Evolutionary conservation across 2,329 filamentous ascomycete species (phyloP), one percentile per base, ranked within the genome.

Genomic region (Diaporthe sp.): DNA sequence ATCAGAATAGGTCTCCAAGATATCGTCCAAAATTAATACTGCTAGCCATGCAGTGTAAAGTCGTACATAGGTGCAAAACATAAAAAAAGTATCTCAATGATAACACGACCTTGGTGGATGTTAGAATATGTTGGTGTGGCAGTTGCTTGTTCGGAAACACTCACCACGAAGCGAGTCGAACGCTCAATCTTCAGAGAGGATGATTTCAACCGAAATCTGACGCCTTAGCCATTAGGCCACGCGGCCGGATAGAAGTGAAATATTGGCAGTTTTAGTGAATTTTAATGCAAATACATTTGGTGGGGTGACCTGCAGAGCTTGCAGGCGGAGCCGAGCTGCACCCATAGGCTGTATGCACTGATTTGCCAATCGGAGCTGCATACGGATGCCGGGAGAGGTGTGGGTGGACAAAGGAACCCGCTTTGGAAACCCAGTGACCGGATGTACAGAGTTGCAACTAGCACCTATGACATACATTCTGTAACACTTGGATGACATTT

Each of bases 191-290:
- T 76, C 67, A 75, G 68, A 76, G 70, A 72, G 17, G 44, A 51
- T 72, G 57, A 62, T 72, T 72, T 72, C 70, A 72, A 75, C 75
- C 75, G 75, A 76, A 76, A 76, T 75, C 75, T 72, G 73, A 75
- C 68, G 75, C 75, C 75, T 77, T 77, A 77, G 75, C 75, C 75
- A 77, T 77, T 75, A 75, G 75, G 75, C 75, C 75, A 77, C 70
- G 46, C 57, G 57, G 57, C 57, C 57, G 57, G 37, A 59, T n/a
- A 37, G 4, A 31, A 6, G 7, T 42, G 13, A 2, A 61, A 42
- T 9, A 0, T 31, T 0, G 22, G 8, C 2, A 9, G n/a, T 25
- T 17, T n/a, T 25, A n/a, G 3, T 0, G 1, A 25, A 10, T 0
- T 3, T 39, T 59, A 19, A 15, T n/a, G 10, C 57, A 15, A 3